Evolutionary conservation across 306 rosid genomes (phyloP), one percentile per base, ranked within the genome.

Genomic region (Dalbergia cultrata): DNA sequence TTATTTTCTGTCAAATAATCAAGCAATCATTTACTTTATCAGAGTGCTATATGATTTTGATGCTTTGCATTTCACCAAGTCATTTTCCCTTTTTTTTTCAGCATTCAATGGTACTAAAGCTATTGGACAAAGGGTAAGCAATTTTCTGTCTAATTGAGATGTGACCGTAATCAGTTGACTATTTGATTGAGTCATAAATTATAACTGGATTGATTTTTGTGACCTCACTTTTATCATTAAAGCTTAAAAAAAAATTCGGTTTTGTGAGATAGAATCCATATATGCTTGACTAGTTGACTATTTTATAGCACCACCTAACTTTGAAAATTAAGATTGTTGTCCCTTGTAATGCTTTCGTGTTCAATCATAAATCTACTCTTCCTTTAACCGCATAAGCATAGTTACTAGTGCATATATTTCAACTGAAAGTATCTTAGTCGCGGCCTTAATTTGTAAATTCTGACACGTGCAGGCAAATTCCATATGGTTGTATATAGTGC

Each of bases 401-500:
- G 54, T 19, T 63, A 34, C 59, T 35, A n/a, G 17, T 39, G 21
- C 8, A 41, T 62, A 14, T 57, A 43, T n/a, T 17, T 22, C 53
- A 17, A 34, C 13, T 59, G 63, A 45, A 5, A 47, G 41, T 58
- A 16, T 52, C 52, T 49, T 33, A 26, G 19, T 70, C 34, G 59
- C 26, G 72, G 11, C 11, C 3, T 4, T 61, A 73, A 79, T 45
- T 65, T 63, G 63, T 33, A 52, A 67, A n/a, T 74, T 86, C 22
- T 66, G 26, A 52, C 19, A 52, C n/a, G 49, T 86, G 89, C 90
- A 96, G 99, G 99, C 98, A 37, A 90, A 45, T 85, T 93, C 99
- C 13, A 90, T 93, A 85, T 96, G 99, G 99, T 80, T 96, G 78
- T 93, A 89, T 86, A 85, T 96, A 65, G 97, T 96, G 45, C 99